A percentile compares a stretch with the other conserved stretches of the same genome.
These are phyloP conservation scores for Saussurea involucrata DNA, from an alignment of 129 eudicot genomes.

Conservation along the genomic window DNA sequence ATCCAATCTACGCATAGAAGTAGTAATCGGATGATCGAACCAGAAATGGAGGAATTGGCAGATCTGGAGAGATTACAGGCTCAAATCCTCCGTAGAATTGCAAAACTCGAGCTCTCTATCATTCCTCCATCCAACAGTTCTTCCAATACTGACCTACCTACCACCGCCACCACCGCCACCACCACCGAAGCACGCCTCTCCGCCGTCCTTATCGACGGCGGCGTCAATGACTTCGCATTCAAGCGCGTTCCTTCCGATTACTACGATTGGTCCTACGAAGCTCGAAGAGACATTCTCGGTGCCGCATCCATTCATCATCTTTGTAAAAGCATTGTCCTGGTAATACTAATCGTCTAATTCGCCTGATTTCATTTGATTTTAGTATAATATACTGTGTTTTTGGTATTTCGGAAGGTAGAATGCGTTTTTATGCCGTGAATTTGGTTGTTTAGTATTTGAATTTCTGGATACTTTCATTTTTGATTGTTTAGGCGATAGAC, in stretches of 20 bases:
- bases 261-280: slow-evolving; percentile 73
- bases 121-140: slow-evolving; percentile 22
- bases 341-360: slow-evolving; percentile 16
- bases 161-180: slow-evolving; percentile 48
- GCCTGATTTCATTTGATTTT: background rate
- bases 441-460: background rate
- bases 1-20: slow-evolving; percentile 1
- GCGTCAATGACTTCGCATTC: slow-evolving; percentile 69
- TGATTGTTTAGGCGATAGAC: too few species aligned
- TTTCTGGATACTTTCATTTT: background rate
- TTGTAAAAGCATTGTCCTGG: slow-evolving; percentile 98
- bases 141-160: slow-evolving; percentile 22
- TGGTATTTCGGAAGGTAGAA: background rate
- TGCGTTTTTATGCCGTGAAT: background rate
- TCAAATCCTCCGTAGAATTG: slow-evolving; percentile 58
- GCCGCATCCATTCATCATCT: slow-evolving; percentile 89
- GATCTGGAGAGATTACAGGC: slow-evolving; percentile 66
- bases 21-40: background rate
- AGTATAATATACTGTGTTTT: background rate
- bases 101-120: slow-evolving; percentile 58
- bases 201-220: slow-evolving; percentile 47
- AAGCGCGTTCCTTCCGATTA: slow-evolving; percentile 75
- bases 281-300: slow-evolving; percentile 65
- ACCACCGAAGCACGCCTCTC: slow-evolving; percentile 76
- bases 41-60: slow-evolving; percentile 42